Evolutionary conservation across 2,329 filamentous ascomycete genomes (phyloP), one percentile per base, ranked within the genome.

Genomic region (Nemania sp.): DNA sequence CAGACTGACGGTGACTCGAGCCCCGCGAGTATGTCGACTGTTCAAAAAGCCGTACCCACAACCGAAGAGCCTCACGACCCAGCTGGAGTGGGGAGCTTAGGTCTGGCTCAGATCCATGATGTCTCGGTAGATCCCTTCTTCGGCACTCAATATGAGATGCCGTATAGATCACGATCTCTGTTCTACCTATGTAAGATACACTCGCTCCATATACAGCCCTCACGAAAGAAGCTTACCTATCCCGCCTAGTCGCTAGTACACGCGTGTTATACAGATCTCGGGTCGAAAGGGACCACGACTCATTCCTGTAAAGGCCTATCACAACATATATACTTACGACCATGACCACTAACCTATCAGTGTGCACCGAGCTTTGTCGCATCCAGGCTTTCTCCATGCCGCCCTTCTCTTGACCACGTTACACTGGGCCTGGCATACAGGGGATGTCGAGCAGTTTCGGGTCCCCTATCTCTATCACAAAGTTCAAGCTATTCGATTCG

Each of bases 391-490:
- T 58, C 78, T 80, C 64, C 77, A 80, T 63, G 78, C 77, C 64
- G 78, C 78, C 21, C 67, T 80, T 49, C 75, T 79, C 63, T 72
- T 80, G 63, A 79, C 78, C 18, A 76, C 77, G 21, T 75, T 78
- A 53, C 78, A 80, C 53, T 79, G 77, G 77, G 76, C 77, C 21
- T 80, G 78, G 78, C 74, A 77, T 47, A 79, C 76, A 2, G 78
- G 78, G 32, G 78, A 78, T 53, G 75, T 78, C 66, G 78, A 79
- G 54, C 73, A 77, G 53, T 78, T 79, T 65, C 75, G 76, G 64
- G 72, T 80, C 20, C 77, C 78, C 11, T 79, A 80, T 64, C 72
- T 80, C 53, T 78, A 80, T 58, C 78, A 80, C 67, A 80, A 80
- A 64, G 72, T 78, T 25, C 77, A 79, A 49, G 79, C 79, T 11